Percentiles rank a stretch among this genome's conserved stretches.
Conservation (phyloP, 495 filamentous ascomycete species). For the Tuber umbilicatum region DNA sequence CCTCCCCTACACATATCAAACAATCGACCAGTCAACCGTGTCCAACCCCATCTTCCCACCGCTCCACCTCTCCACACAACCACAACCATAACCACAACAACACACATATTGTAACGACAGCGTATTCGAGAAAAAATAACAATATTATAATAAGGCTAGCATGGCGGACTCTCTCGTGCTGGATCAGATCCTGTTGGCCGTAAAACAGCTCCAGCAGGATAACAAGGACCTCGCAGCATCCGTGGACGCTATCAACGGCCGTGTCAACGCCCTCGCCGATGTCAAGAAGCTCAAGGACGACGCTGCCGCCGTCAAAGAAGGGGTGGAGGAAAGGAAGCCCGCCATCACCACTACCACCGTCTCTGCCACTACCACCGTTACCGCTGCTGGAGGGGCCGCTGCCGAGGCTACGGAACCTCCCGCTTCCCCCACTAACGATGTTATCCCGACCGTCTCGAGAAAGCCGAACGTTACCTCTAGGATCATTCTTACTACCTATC, state of each 20-base stretch:
- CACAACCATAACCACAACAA: background rate
- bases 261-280: constrained; percentile 56
- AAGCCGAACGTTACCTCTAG: constrained; percentile 49
- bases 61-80: background rate
- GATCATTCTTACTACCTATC: constrained; percentile 75
- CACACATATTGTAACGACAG: background rate
- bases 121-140: background rate
- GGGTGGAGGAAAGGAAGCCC: background rate
- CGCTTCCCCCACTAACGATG: constrained; percentile 23
- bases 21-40: background rate
- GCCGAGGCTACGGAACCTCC: constrained; percentile 25
- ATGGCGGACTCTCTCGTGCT: constrained; percentile 43
- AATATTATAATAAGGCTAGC: background rate
- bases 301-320: constrained; percentile 34
- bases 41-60: background rate
- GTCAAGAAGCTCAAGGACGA: constrained; percentile 51
- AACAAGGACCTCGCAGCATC: constrained; percentile 56
- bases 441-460: constrained; percentile 15
- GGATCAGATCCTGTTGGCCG: constrained; percentile 50
- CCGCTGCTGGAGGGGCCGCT: constrained; percentile 13
- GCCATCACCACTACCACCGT: constrained; percentile 14
- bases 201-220: constrained; percentile 52
- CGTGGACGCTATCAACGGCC: constrained; percentile 60
- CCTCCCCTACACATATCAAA: background rate
- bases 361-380: constrained; percentile 7